A percentile compares a stretch with the other conserved stretches of the same genome.
Conservation (phyloP, 2,329 filamentous ascomycete genomes). For the Biscogniauxia marginata region DNA sequence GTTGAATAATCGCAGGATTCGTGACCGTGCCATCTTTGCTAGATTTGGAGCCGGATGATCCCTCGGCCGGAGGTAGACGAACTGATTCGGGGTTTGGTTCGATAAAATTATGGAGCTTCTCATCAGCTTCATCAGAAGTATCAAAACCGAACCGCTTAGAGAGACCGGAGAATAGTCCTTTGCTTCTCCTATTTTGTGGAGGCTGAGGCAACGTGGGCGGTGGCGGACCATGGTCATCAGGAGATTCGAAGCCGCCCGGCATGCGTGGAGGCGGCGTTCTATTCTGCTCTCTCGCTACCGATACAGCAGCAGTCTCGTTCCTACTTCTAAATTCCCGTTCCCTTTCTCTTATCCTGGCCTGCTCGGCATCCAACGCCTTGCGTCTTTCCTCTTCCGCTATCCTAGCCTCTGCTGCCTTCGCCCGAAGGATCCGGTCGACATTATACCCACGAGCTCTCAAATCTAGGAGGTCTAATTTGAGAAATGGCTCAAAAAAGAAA, state of each 20-base stretch:
- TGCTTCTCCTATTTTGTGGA: constrained; percentile 44
- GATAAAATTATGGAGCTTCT: constrained; percentile 47
- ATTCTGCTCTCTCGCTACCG: constrained; percentile 38
- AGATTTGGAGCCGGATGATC: constrained; percentile 19
- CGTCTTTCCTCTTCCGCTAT: constrained; percentile 82
- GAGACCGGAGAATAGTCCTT: constrained; percentile 66
- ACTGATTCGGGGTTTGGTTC: constrained; percentile 27
- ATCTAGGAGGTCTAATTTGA: constrained; percentile 80
- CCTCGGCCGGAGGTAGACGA: constrained; percentile 17
- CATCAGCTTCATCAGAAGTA: constrained; percentile 40
- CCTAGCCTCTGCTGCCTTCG: constrained; percentile 82
- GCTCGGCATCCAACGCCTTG: constrained; percentile 71
- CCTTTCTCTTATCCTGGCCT: constrained; percentile 60
- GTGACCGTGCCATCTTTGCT: constrained; percentile 51
- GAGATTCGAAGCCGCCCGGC: constrained; percentile 66
- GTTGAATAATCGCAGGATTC: constrained; percentile 59
- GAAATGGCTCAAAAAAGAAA: constrained; percentile 85
- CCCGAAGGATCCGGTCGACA: constrained; percentile 87
- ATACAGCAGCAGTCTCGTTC: constrained; percentile 39
- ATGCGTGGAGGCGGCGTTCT: constrained; percentile 53
- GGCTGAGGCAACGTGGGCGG: constrained; percentile 32
- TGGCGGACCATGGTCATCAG: constrained; percentile 19
- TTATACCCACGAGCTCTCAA: constrained; percentile 90
- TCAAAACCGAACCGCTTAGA: constrained; percentile 69
- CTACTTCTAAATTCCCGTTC: constrained; percentile 49